Evolutionary conservation across 179 eudicot genomes (phyloP).

Genomic region (Spinacia oleracea): DNA sequence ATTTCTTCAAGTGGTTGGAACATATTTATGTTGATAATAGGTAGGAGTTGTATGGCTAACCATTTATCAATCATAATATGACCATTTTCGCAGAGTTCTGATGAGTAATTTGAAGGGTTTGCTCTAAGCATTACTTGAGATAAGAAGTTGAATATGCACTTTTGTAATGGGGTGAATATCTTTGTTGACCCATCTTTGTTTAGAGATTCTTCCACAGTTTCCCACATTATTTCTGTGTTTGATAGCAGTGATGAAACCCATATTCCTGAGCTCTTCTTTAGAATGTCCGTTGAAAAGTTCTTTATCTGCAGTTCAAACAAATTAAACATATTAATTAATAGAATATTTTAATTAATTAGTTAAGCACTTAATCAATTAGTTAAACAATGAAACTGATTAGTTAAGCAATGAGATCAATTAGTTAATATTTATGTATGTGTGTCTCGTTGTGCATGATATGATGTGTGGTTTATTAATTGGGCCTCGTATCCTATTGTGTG

Average conservation of each 20-base stretch:
- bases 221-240: constrained; percentile 79
- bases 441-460: too few species aligned
- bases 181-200: constrained; percentile 36
- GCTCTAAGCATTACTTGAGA: constrained; percentile 53
- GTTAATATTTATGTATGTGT: too few species aligned
- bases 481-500: too few species aligned
- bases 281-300: constrained; percentile 58
- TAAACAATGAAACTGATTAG: too few species aligned
- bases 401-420: too few species aligned
- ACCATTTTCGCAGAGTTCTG: constrained; percentile 54
- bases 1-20: constrained; percentile 76
- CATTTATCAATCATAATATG: constrained; percentile 57
- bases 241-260: constrained; percentile 64
- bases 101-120: constrained; percentile 49
- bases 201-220: constrained; percentile 48
- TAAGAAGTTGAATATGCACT: constrained; percentile 68
- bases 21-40: constrained; percentile 42
- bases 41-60: constrained; percentile 76
- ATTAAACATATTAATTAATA: too few species aligned
- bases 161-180: constrained; percentile 48
- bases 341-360: too few species aligned
- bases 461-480: too few species aligned
- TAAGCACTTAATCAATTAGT: too few species aligned
- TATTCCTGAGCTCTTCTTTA: constrained; percentile 66
- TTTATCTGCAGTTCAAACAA: constrained; percentile 54